Conservation (phyloP, 441 rosid genomes). For the Erodium trifolium region DNA sequence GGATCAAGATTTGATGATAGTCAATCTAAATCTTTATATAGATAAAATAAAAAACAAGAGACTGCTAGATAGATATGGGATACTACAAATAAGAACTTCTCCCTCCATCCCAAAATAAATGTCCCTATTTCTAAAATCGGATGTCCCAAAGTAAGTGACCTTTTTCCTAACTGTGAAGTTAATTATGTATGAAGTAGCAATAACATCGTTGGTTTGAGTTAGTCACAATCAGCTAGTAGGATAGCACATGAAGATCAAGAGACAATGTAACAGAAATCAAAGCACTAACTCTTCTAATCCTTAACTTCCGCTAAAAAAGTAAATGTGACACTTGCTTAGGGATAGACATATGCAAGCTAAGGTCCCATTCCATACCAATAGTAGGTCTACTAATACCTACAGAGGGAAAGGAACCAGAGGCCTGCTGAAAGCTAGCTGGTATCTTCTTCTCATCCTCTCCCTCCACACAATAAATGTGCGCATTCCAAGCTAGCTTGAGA, state of each 20-base stretch:
- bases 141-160: not conserved
- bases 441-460: too few species aligned
- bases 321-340: too few species aligned
- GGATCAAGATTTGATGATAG: not conserved
- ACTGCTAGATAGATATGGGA: not conserved
- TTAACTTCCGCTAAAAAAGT: not conserved
- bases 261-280: not conserved
- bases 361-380: too few species aligned
- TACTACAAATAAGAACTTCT: not conserved
- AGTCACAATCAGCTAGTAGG: not conserved
- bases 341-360: too few species aligned
- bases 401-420: too few species aligned
- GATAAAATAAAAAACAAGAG: conserved; percentile 6
- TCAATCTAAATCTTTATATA: not conserved
- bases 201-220: not conserved
- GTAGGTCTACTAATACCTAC: too few species aligned
- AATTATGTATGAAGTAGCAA: not conserved
- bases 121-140: not conserved
- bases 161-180: not conserved
- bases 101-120: not conserved
- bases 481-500: too few species aligned
- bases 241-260: not conserved
- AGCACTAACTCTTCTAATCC: not conserved
- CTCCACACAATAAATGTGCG: too few species aligned
- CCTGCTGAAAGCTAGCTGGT: too few species aligned